These are phyloP conservation scores for Paramecium biaurelia DNA, from an alignment of 73 alveolate genomes.

Conservation along the genomic window DNA sequence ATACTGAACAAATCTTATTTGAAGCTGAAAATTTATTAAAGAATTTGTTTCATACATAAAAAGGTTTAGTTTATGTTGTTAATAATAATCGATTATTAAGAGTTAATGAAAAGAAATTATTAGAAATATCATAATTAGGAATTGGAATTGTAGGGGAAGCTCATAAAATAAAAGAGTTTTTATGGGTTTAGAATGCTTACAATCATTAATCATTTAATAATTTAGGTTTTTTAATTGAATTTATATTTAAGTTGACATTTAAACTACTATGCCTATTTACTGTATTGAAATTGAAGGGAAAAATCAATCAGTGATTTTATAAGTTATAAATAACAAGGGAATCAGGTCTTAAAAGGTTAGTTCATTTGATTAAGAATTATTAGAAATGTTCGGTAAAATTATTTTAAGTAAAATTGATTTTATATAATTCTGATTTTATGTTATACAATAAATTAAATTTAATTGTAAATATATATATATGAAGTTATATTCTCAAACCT, in stretches of 20 bases:
- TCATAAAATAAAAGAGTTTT: not conserved
- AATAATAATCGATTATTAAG: not conserved
- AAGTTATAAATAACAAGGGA: slow-evolving; percentile 30
- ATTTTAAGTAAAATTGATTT: slow-evolving; percentile 21
- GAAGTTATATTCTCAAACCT: not conserved
- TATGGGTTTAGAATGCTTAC: slow-evolving; percentile 8
- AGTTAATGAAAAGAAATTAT: not conserved
- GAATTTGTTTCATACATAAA: slow-evolving; percentile 31
- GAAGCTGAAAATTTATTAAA: slow-evolving; percentile 1
- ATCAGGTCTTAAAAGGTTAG: not conserved
- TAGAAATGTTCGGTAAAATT: slow-evolving; percentile 31
- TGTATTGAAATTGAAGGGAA: slow-evolving; percentile 9
- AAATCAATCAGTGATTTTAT: not conserved
- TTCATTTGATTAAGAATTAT: slow-evolving; percentile 32
- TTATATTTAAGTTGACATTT: not conserved
- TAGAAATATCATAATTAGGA: not conserved
- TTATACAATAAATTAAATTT: not conserved
- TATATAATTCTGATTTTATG: not conserved
- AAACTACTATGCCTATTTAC: slow-evolving; percentile 46
- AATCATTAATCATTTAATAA: slow-evolving; percentile 20
- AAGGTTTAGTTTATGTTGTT: slow-evolving; percentile 36
- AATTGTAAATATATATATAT: too few relatives aligned
- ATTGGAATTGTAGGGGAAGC: slow-evolving; percentile 36
- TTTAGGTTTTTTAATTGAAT: not conserved
- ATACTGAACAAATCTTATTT: not conserved